Percentiles rank a stretch among this genome's conserved stretches.
These are phyloP conservation scores for Graphilbum fragrans DNA, from an alignment of 2,329 filamentous ascomycete genomes.

Conservation along the genomic window DNA sequence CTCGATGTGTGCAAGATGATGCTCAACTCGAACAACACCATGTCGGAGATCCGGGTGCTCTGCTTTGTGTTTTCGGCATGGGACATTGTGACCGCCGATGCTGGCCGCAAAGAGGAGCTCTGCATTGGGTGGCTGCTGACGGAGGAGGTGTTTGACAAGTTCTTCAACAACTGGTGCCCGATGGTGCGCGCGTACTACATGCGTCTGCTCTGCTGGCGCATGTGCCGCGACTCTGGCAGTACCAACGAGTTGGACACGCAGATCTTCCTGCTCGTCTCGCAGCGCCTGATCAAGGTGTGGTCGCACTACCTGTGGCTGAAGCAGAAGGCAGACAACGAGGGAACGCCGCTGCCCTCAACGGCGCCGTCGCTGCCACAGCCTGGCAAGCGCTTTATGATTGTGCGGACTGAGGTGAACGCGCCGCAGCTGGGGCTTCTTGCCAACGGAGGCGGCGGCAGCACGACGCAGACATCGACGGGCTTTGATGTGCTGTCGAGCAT, in stretches of 20 bases:
- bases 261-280: slow-evolving; percentile 56
- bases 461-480: neutral
- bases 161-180: slow-evolving; percentile 90
- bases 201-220: slow-evolving; percentile 78
- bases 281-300: slow-evolving; percentile 62
- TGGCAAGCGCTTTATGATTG: slow-evolving; percentile 76
- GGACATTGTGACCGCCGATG: slow-evolving; percentile 56
- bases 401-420: slow-evolving; percentile 57
- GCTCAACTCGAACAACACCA: slow-evolving; percentile 72
- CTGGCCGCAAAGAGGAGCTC: slow-evolving; percentile 54
- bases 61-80: slow-evolving; percentile 73
- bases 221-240: slow-evolving; percentile 64
- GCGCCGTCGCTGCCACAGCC: slow-evolving; percentile 77
- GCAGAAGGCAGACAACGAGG: slow-evolving; percentile 46
- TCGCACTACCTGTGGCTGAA: slow-evolving; percentile 67
- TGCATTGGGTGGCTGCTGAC: slow-evolving; percentile 67
- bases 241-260: slow-evolving; percentile 54
- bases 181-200: slow-evolving; percentile 93
- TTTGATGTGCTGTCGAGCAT: slow-evolving; percentile 7
- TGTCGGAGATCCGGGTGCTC: slow-evolving; percentile 77
- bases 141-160: slow-evolving; percentile 61
- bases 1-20: slow-evolving; percentile 68
- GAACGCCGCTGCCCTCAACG: slow-evolving; percentile 53
- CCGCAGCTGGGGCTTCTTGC: slow-evolving; percentile 30
- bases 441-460: neutral